Percentiles rank a stretch among this genome's conserved stretches.
These are phyloP conservation scores for Sphaerostilbella broomeana DNA, from an alignment of 2,329 filamentous ascomycete genomes.

Conservation along the genomic window DNA sequence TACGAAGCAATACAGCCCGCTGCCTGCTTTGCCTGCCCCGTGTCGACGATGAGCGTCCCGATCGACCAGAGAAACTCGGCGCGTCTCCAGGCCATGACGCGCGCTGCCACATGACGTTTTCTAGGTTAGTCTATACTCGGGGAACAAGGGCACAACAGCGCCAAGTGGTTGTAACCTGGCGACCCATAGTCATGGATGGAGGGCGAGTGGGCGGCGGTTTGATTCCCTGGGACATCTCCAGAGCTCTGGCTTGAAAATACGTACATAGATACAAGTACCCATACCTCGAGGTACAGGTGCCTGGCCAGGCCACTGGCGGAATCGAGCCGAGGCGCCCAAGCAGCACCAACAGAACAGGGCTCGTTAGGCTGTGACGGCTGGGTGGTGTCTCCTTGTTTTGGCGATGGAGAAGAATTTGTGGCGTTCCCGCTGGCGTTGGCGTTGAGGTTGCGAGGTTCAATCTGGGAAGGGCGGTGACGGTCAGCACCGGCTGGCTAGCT, in stretches of 20 bases:
- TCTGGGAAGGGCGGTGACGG: conserved; percentile 15
- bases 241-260: too few relatives aligned
- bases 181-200: conserved; percentile 1
- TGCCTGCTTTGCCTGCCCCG: too few relatives aligned
- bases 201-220: too few relatives aligned
- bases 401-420: conserved; percentile 4
- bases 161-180: conserved; percentile 13
- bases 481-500: conserved; percentile 12
- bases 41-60: too few relatives aligned
- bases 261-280: not conserved
- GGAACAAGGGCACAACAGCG: conserved; percentile 13
- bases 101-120: conserved; percentile 13
- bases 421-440: conserved; percentile 8
- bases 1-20: too few relatives aligned
- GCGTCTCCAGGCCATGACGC: conserved; percentile 9
- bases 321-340: conserved; percentile 14
- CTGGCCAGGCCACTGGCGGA: conserved; percentile 13
- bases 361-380: conserved; percentile 8
- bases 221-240: too few relatives aligned
- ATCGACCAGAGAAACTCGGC: too few relatives aligned
- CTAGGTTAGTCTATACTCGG: conserved; percentile 11
- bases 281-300: conserved; percentile 11
- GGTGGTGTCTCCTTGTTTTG: conserved; percentile 7
- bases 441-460: conserved; percentile 7
- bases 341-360: conserved; percentile 12